These are phyloP conservation scores for Pythium apleroticum DNA, from an alignment of 352 stramenopile genomes.

Conservation along the genomic window DNA sequence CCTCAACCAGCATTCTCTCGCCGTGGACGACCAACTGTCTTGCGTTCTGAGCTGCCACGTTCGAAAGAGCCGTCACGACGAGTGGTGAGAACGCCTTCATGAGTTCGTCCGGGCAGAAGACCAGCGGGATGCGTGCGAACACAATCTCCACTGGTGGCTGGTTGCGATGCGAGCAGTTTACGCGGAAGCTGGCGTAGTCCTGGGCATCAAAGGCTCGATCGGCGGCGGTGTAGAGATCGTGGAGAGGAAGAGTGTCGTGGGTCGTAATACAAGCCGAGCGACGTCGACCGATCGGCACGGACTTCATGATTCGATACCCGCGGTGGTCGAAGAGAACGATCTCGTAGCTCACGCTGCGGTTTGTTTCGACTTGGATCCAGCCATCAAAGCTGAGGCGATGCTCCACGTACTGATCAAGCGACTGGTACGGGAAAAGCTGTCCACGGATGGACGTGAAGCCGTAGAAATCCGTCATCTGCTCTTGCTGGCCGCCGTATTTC, in stretches of 20 bases:
- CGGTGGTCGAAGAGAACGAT: slow-evolving; percentile 20
- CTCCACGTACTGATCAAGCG: too few relatives aligned
- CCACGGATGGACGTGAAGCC: slow-evolving; percentile 19
- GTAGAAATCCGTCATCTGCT: slow-evolving; percentile 24
- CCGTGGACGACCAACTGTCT: slow-evolving; percentile 13
- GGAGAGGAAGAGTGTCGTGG: slow-evolving; percentile 21
- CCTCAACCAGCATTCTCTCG: slow-evolving; percentile 17
- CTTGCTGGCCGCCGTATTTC: slow-evolving; percentile 13
- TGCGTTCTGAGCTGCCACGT: background rate
- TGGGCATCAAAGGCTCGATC: slow-evolving; percentile 17
- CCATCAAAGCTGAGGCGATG: slow-evolving; percentile 18
- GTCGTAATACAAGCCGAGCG: slow-evolving; percentile 17
- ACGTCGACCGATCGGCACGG: background rate
- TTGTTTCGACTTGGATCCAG: slow-evolving; percentile 17
- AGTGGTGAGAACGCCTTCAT: slow-evolving; percentile 6
- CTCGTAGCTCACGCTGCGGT: slow-evolving; percentile 16
- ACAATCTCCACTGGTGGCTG: slow-evolving; percentile 23
- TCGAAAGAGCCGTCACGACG: background rate
- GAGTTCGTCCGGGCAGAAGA: slow-evolving; percentile 21
- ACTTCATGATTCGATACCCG: slow-evolving; percentile 14
- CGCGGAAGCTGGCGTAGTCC: slow-evolving; percentile 22
- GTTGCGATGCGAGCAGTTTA: slow-evolving; percentile 16
- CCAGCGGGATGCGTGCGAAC: slow-evolving; percentile 22
- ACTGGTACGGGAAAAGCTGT: slow-evolving; percentile 16
- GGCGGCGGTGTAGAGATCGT: slow-evolving; percentile 7